phyloP scores from a whole-genome alignment of 1,139 yeast genomes.

The Diutina catenulata region DNA sequence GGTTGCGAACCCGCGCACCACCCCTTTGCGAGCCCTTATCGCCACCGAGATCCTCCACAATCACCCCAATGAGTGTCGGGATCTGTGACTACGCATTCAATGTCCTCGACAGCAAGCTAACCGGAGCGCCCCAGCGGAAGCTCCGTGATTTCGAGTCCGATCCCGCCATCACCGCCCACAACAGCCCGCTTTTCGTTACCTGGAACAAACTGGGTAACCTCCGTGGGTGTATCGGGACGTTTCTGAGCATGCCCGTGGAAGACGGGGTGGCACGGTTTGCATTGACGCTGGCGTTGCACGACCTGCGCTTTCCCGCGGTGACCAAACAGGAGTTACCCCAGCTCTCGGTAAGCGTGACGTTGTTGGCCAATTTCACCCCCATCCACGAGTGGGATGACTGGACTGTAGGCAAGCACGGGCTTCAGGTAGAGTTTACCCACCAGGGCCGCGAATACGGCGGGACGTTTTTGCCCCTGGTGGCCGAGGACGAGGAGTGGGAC shows the following conservation, averaged over 20 bases:
- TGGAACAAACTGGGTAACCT: constrained; percentile 51
- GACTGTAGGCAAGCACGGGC: constrained; percentile 77
- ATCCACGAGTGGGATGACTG: constrained; percentile 50
- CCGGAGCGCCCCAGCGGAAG: not conserved
- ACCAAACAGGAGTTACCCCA: constrained; percentile 36
- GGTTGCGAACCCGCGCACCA: no score
- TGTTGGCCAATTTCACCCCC: constrained; percentile 48
- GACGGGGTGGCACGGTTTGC: constrained; percentile 56
- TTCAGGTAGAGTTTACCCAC: constrained; percentile 40
- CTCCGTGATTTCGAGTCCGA: not conserved
- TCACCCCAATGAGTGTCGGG: constrained; percentile 1
- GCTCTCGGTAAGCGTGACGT: constrained; percentile 42
- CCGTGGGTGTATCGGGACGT: constrained; percentile 93
- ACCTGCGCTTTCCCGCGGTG: constrained; percentile 69
- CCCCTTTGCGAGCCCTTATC: no score
- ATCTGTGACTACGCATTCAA: constrained; percentile 2
- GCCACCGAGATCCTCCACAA: no score
- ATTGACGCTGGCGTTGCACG: constrained; percentile 58
- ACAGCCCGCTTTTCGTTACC: constrained; percentile 57
- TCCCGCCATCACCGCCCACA: not conserved
- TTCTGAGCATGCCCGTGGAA: constrained; percentile 33
- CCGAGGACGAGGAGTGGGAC: constrained; percentile 82
- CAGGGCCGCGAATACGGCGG: constrained; percentile 38
- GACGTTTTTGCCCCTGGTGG: constrained; percentile 85
- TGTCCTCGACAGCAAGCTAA: constrained; percentile 2